A percentile compares a stretch with the other conserved stretches of the same genome.
Evolutionary conservation across 1,284 basidiomycete species (phyloP).

Genomic region (Ustilago tritici): DNA sequence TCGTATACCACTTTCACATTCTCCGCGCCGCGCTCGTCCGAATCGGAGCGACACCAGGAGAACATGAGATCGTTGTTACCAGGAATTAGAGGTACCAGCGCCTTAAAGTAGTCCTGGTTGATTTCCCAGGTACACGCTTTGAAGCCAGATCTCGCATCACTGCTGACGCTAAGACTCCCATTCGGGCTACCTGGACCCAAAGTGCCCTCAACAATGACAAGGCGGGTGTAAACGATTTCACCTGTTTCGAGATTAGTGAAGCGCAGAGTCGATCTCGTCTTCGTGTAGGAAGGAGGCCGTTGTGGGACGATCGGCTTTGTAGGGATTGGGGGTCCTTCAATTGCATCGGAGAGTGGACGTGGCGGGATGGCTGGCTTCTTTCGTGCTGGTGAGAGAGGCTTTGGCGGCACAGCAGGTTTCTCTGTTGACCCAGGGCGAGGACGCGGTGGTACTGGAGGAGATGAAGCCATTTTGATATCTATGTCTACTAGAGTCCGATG

Average conservation of each 20-base stretch:
- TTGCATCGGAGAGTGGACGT: neutral
- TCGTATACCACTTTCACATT: conserved; percentile 18
- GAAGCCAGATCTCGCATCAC: conserved; percentile 30
- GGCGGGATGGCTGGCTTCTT: conserved; percentile 3
- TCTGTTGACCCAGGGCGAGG: neutral
- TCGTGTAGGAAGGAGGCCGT: neutral
- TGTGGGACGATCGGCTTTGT: neutral
- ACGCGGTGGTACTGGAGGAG: conserved; percentile 8
- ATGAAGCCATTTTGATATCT: neutral
- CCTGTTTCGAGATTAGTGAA: conserved; percentile 31
- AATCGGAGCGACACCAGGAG: conserved; percentile 4
- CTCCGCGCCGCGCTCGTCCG: neutral
- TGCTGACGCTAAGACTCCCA: conserved; percentile 14
- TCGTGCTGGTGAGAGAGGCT: neutral
- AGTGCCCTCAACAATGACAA: conserved; percentile 40
- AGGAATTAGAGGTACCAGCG: conserved; percentile 33
- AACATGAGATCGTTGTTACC: conserved; percentile 37
- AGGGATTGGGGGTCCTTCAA: neutral
- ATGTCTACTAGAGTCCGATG: conserved; percentile 33
- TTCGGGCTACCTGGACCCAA: conserved; percentile 2
- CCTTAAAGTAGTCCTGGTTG: conserved; percentile 46
- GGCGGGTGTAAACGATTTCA: conserved; percentile 39
- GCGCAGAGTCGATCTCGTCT: neutral
- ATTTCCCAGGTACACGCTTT: conserved; percentile 34
- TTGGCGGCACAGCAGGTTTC: neutral